Percentiles rank a stretch among this genome's conserved stretches.
phyloP scores from a whole-genome alignment of 2,329 filamentous ascomycete genomes.

The Xylaria sp. region DNA sequence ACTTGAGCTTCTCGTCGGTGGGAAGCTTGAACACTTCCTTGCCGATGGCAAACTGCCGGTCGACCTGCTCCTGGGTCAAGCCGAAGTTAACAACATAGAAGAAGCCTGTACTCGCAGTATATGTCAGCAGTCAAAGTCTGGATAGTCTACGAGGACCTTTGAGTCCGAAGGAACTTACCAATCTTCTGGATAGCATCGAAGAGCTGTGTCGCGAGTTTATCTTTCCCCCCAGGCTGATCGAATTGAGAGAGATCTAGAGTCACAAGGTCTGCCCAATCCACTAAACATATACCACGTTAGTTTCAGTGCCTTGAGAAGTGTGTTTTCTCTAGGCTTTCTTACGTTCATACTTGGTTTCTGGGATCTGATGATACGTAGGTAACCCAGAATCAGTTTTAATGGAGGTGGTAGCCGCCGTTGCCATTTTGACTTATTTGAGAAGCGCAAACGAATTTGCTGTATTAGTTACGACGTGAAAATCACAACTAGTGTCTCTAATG shows the following conservation, averaged over 20 bases:
- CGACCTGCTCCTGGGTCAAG: constrained; percentile 61
- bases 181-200: constrained; percentile 55
- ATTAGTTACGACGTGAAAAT: constrained; percentile 4
- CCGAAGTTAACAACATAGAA: constrained; percentile 68
- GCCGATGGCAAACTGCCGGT: constrained; percentile 63
- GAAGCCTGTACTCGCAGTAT: constrained; percentile 46
- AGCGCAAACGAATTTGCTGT: constrained; percentile 1
- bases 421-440: constrained; percentile 21
- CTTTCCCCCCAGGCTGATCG: constrained; percentile 56
- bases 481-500: neutral
- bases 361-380: constrained; percentile 39
- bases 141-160: neutral
- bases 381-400: constrained; percentile 20
- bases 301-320: neutral
- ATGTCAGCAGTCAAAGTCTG: neutral
- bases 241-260: constrained; percentile 60
- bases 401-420: constrained; percentile 20
- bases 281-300: constrained; percentile 14
- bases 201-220: constrained; percentile 56
- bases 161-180: constrained; percentile 20
- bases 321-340: constrained; percentile 10
- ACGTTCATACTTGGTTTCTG: constrained; percentile 41
- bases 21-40: constrained; percentile 61
- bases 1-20: constrained; percentile 61
- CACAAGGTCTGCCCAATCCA: constrained; percentile 58